Conservation (phyloP, 768 basidiomycete species). For the Phanerodontia chrysosporium region DNA sequence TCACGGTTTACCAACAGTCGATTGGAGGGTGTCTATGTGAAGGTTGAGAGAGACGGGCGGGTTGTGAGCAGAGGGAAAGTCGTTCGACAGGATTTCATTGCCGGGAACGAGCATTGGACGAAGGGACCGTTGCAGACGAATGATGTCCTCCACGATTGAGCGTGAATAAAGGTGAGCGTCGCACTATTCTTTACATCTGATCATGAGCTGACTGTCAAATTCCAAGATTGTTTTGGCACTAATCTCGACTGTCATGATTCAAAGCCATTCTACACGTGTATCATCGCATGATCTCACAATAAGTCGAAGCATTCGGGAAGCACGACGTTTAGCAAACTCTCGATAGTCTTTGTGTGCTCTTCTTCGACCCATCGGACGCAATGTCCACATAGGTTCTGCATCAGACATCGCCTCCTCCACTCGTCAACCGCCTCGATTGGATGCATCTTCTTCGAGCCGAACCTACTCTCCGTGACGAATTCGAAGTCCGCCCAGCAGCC, state of each 20-base stretch:
- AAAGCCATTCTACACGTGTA: no score
- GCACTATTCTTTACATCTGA: no score
- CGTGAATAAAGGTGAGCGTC: no score
- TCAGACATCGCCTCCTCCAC: not conserved
- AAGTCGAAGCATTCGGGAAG: not conserved
- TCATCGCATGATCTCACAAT: no score
- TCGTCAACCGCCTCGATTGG: not conserved
- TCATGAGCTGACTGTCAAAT: no score
- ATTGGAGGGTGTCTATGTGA: constrained; percentile 56
- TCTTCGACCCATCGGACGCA: not conserved
- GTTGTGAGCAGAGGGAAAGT: constrained; percentile 49
- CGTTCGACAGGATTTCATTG: constrained; percentile 56
- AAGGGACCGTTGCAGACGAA: constrained; percentile 38
- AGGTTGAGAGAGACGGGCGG: constrained; percentile 39
- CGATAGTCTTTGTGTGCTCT: not conserved
- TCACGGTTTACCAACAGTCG: constrained; percentile 45
- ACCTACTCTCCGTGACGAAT: not conserved
- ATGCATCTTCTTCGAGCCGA: not conserved
- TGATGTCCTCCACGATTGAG: not conserved
- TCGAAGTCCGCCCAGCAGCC: not conserved
- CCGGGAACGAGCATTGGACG: constrained; percentile 61
- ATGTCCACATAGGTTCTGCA: not conserved
- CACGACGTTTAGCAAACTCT: not conserved
- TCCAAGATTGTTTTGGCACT: no score
- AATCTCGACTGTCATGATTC: no score